Conservation (phyloP, 495 filamentous ascomycete genomes). For the Filosporella fistucella region DNA sequence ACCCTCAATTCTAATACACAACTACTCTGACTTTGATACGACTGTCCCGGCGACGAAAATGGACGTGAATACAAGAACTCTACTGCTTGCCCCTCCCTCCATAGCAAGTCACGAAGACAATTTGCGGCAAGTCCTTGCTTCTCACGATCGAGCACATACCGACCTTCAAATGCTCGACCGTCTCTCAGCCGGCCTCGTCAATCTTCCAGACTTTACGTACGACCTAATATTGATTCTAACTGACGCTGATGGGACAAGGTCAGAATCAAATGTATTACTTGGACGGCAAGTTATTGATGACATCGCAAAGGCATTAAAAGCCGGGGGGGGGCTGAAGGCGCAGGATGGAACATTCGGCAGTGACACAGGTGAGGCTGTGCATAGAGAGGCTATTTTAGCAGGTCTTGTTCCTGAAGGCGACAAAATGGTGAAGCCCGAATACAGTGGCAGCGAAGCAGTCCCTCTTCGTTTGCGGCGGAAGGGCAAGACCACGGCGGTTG, state of each 20-base stretch:
- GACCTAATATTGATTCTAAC: conserved; percentile 81
- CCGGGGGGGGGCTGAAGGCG: conserved; percentile 62
- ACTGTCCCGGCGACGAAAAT: conserved; percentile 18
- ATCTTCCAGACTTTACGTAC: conserved; percentile 73
- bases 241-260: conserved; percentile 58
- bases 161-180: conserved; percentile 99
- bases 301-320: conserved; percentile 63
- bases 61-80: conserved; percentile 30
- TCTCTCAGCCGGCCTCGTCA: conserved; percentile 74
- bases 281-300: conserved; percentile 62
- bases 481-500: conserved; percentile 39
- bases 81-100: conserved; percentile 51
- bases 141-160: conserved; percentile 65
- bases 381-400: conserved; percentile 73
- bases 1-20: conserved; percentile 35
- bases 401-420: conserved; percentile 62
- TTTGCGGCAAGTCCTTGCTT: conserved; percentile 38
- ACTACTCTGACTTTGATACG: conserved; percentile 33
- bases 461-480: conserved; percentile 72
- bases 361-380: conserved; percentile 32
- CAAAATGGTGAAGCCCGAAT: conserved; percentile 70
- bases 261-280: conserved; percentile 56
- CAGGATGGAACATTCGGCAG: conserved; percentile 61
- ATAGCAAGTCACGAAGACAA: conserved; percentile 44
- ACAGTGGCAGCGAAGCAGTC: conserved; percentile 57